These are phyloP conservation scores for Ophiostoma montium DNA, from an alignment of 2,329 filamentous ascomycete genomes.

Conservation along the genomic window DNA sequence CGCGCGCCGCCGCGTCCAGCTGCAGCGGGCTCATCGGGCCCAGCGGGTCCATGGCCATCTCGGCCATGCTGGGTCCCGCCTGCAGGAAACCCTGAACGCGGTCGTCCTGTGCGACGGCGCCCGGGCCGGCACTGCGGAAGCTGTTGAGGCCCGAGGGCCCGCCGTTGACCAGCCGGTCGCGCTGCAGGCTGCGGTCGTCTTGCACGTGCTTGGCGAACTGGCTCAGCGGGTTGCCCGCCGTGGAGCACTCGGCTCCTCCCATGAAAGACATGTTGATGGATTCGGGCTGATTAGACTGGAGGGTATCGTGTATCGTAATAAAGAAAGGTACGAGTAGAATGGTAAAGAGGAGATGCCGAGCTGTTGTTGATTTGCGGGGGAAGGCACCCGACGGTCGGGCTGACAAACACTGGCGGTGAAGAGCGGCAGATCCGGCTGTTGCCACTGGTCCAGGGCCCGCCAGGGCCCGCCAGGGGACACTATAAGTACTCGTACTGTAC, in stretches of 20 bases:
- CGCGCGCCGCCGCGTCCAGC: slow-evolving; percentile 31
- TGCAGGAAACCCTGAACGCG: slow-evolving; percentile 92
- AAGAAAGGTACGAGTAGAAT: not conserved
- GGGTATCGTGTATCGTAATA: not conserved
- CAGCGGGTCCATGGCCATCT: slow-evolving; percentile 34
- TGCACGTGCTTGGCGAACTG: slow-evolving; percentile 97
- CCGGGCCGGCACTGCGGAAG: slow-evolving; percentile 59
- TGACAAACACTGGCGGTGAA: slow-evolving; percentile 5
- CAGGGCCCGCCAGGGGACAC: no score
- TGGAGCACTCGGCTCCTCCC: slow-evolving; percentile 91
- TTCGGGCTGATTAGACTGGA: not conserved
- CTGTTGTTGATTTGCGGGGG: not conserved
- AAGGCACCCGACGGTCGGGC: not conserved
- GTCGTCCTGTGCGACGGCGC: slow-evolving; percentile 62
- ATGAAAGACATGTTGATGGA: slow-evolving; percentile 68
- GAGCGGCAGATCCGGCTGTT: slow-evolving; percentile 1
- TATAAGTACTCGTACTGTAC: no score
- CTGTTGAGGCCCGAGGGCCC: slow-evolving; percentile 38
- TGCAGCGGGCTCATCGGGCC: slow-evolving; percentile 27
- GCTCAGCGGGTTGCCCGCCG: slow-evolving; percentile 85
- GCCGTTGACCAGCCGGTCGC: slow-evolving; percentile 65
- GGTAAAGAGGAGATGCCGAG: not conserved
- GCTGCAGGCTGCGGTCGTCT: slow-evolving; percentile 87
- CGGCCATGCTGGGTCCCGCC: slow-evolving; percentile 48
- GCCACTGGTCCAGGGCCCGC: slow-evolving; percentile 1